A percentile compares a stretch with the other conserved stretches of the same genome.
phyloP scores from a whole-genome alignment of 352 stramenopile species.

The Phytophthora cactorum region DNA sequence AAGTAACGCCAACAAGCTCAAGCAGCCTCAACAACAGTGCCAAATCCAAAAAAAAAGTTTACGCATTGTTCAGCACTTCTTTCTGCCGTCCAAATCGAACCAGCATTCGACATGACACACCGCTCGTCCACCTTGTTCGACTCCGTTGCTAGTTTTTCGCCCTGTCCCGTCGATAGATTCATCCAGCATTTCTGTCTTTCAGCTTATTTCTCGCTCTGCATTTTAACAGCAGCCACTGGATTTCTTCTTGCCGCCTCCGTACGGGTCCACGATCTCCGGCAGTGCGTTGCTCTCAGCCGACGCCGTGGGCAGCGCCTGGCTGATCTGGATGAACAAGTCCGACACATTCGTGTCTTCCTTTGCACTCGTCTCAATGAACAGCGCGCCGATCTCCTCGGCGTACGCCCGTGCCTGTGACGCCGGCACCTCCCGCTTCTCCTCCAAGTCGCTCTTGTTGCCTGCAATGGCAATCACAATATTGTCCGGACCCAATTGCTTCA shows the following conservation, averaged over 20 bases:
- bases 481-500: slow-evolving; percentile 92
- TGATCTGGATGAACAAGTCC: slow-evolving; percentile 94
- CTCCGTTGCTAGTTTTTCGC: slow-evolving; percentile 18
- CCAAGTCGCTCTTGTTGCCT: slow-evolving; percentile 94
- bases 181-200: slow-evolving; percentile 14
- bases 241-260: slow-evolving; percentile 86
- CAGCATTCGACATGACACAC: slow-evolving; percentile 6
- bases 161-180: slow-evolving; percentile 9
- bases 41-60: slow-evolving; percentile 41
- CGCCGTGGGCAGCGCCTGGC: slow-evolving; percentile 75
- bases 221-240: slow-evolving; percentile 76
- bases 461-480: slow-evolving; percentile 97
- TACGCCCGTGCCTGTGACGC: slow-evolving; percentile 88
- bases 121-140: slow-evolving; percentile 7
- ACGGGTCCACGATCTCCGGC: slow-evolving; percentile 87
- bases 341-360: slow-evolving; percentile 95
- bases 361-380: slow-evolving; percentile 95
- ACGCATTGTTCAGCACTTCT: slow-evolving; percentile 43
- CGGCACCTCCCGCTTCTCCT: slow-evolving; percentile 90
- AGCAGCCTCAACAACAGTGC: slow-evolving; percentile 1
- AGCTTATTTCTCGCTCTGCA: background rate
- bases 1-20: background rate
- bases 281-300: slow-evolving; percentile 82
- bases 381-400: slow-evolving; percentile 91
- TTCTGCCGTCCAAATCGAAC: slow-evolving; percentile 8